These are phyloP conservation scores for Penicillium sp. DNA, from an alignment of 2,329 filamentous ascomycete species.

Conservation along the genomic window DNA sequence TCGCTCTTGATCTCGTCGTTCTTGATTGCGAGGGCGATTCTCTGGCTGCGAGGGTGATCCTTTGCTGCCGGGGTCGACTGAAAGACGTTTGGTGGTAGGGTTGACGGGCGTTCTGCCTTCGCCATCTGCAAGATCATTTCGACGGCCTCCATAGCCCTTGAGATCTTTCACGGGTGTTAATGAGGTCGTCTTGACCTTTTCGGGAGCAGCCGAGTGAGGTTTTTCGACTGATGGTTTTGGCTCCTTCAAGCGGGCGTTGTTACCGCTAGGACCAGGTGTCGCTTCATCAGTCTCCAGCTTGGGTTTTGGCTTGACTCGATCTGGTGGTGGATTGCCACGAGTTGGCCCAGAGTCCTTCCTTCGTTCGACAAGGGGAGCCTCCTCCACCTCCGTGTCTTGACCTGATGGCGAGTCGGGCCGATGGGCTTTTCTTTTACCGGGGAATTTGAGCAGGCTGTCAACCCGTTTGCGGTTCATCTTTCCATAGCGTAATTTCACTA, in stretches of 20 bases:
- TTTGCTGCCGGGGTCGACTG: constrained; percentile 34
- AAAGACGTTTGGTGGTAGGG: constrained; percentile 34
- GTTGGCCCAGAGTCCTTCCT: constrained; percentile 18
- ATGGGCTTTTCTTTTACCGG: constrained; percentile 41
- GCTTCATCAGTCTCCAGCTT: constrained; percentile 32
- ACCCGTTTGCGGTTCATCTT: constrained; percentile 54
- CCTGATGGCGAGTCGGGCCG: constrained; percentile 31
- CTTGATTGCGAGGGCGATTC: constrained; percentile 36
- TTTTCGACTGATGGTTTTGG: constrained; percentile 40
- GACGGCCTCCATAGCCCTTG: constrained; percentile 43
- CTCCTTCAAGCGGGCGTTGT: constrained; percentile 42
- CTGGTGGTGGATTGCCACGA: constrained; percentile 16
- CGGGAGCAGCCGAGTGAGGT: constrained; percentile 34
- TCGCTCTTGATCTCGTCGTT: constrained; percentile 44
- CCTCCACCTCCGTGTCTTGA: constrained; percentile 29
- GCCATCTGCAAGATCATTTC: constrained; percentile 44
- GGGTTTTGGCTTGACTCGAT: constrained; percentile 22
- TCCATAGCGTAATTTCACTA: constrained; percentile 58
- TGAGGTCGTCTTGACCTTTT: constrained; percentile 34
- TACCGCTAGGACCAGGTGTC: constrained; percentile 26
- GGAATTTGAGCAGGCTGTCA: constrained; percentile 50
- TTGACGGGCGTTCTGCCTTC: constrained; percentile 47
- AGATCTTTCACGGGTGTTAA: constrained; percentile 50
- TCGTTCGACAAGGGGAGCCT: constrained; percentile 24
- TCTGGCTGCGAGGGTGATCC: constrained; percentile 35